These are phyloP conservation scores for Pseudomonodictys pantanalensis DNA, from an alignment of 495 filamentous ascomycete genomes.

Conservation along the genomic window DNA sequence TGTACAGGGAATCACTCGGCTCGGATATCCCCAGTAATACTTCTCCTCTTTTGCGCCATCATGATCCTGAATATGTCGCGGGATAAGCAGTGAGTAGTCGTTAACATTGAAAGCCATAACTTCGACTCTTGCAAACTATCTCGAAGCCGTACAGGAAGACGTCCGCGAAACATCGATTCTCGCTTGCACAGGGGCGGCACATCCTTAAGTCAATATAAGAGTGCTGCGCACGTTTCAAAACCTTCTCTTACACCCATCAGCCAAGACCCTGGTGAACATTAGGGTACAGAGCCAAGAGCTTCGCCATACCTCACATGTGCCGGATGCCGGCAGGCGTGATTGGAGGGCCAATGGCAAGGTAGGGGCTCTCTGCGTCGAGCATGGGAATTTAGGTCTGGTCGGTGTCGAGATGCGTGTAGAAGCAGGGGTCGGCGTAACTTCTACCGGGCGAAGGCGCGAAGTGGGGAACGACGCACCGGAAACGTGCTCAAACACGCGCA, in stretches of 20 bases:
- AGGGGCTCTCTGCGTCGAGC: not conserved
- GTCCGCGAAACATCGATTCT: not conserved
- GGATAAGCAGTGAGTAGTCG: not conserved
- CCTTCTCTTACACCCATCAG: not conserved
- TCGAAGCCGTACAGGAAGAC: not conserved
- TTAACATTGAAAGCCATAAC: not conserved
- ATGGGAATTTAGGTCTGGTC: not conserved
- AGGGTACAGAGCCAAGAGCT: not conserved
- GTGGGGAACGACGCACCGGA: not conserved
- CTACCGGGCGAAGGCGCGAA: not conserved
- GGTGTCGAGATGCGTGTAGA: not conserved
- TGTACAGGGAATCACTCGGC: constrained; percentile 56
- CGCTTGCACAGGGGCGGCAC: no score
- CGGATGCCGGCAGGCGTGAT: not conserved
- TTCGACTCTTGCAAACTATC: not conserved
- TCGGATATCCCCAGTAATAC: constrained; percentile 61
- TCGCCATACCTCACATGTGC: not conserved
- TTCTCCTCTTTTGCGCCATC: constrained; percentile 43
- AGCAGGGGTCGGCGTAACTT: not conserved
- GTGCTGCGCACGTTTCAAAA: not conserved
- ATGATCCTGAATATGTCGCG: constrained; percentile 44
- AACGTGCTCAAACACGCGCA: not conserved
- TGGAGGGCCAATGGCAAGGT: not conserved
- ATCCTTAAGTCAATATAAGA: not conserved
- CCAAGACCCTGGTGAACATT: not conserved